phyloP scores from a whole-genome alignment of 495 filamentous ascomycete species.

The Penicillium coprophilum region DNA sequence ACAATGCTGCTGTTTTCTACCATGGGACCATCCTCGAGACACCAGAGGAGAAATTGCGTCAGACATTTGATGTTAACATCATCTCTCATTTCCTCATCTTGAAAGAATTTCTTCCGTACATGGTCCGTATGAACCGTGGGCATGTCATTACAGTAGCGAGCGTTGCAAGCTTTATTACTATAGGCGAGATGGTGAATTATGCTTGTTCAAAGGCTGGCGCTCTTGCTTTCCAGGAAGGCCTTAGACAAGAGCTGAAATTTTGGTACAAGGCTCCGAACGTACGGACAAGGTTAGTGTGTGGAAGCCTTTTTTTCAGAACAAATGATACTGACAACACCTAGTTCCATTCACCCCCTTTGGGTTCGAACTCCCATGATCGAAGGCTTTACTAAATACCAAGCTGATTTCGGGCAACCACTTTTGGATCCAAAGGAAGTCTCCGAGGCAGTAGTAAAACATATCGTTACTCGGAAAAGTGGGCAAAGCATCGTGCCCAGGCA shows the following conservation, averaged over 20 bases:
- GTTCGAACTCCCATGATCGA: slow-evolving; percentile 58
- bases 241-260: slow-evolving; percentile 27
- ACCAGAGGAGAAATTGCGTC: slow-evolving; percentile 30
- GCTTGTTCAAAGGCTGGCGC: slow-evolving; percentile 46
- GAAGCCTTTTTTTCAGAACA: not conserved
- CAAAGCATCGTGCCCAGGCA: slow-evolving; percentile 31
- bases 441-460: slow-evolving; percentile 54
- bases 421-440: slow-evolving; percentile 57
- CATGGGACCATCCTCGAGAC: slow-evolving; percentile 35
- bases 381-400: slow-evolving; percentile 54
- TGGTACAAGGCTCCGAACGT: slow-evolving; percentile 28
- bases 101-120: slow-evolving; percentile 53
- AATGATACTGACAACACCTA: slow-evolving; percentile 2
- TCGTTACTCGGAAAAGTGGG: slow-evolving; percentile 50
- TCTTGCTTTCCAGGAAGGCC: slow-evolving; percentile 45
- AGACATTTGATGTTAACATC: slow-evolving; percentile 49
- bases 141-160: slow-evolving; percentile 52
- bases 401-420: slow-evolving; percentile 45
- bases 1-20: slow-evolving; percentile 50
- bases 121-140: slow-evolving; percentile 52
- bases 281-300: slow-evolving; percentile 21
- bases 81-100: slow-evolving; percentile 47
- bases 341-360: slow-evolving; percentile 41
- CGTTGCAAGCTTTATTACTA: slow-evolving; percentile 42
- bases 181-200: slow-evolving; percentile 44